phyloP scores from a whole-genome alignment of 305 asterid genomes.

The Rubia balearica region DNA sequence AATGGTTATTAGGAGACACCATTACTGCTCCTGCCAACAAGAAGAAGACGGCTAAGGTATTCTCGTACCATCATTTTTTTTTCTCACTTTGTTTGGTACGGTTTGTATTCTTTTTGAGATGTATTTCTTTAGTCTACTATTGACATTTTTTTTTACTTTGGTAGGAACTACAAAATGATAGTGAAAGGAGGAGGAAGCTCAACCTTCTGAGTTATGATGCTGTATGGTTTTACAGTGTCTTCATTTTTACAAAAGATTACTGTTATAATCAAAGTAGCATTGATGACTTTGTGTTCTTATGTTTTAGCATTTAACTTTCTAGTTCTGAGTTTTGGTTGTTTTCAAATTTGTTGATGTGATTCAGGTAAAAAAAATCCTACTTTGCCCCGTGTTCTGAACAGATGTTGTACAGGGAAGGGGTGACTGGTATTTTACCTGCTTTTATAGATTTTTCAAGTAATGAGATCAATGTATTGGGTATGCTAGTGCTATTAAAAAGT shows the following conservation, averaged over 20 bases:
- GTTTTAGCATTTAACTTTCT: neutral
- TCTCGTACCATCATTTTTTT: neutral
- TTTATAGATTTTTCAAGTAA: neutral
- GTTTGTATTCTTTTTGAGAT: conserved; percentile 11
- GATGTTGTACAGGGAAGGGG: neutral
- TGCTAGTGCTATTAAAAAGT: neutral
- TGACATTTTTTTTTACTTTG: neutral
- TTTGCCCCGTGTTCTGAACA: neutral
- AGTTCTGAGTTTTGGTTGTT: neutral
- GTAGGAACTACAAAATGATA: conserved; percentile 60
- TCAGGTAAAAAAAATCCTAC: neutral
- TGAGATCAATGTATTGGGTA: neutral
- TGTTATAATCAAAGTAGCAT: neutral
- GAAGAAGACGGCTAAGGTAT: conserved; percentile 58
- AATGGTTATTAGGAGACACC: conserved; percentile 66
- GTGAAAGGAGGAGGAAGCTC: conserved; percentile 66
- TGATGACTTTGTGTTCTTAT: neutral
- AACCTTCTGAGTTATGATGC: conserved; percentile 80
- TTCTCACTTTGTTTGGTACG: neutral
- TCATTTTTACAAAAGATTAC: conserved; percentile 3
- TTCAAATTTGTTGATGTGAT: neutral
- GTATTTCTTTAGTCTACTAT: conserved; percentile 16
- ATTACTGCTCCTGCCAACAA: conserved; percentile 58
- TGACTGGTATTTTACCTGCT: neutral
- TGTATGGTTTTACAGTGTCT: conserved; percentile 41